phyloP scores from a whole-genome alignment of 345 rosid species.

The Trapa bicornis region DNA sequence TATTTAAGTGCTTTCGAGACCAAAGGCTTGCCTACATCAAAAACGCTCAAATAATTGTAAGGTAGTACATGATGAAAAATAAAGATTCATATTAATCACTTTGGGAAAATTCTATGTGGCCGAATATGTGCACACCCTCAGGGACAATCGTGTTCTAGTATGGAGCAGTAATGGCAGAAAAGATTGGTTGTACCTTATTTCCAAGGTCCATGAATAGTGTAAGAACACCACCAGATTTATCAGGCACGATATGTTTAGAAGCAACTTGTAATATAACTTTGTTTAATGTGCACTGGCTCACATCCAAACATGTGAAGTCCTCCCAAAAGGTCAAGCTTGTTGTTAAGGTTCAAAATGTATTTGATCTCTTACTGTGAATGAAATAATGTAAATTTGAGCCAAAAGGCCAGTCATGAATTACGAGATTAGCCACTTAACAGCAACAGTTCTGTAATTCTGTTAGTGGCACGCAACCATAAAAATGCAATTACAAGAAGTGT shows the following conservation, averaged over 20 bases:
- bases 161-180: not conserved
- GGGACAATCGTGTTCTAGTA: not conserved
- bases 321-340: conserved; percentile 56
- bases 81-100: not conserved
- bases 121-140: not conserved
- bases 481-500: not conserved
- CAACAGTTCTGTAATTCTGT: not conserved
- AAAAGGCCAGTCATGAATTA: not conserved
- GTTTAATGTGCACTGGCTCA: conserved; percentile 68
- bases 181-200: conserved; percentile 35
- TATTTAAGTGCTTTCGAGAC: conserved; percentile 81
- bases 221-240: conserved; percentile 25
- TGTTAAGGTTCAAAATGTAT: conserved; percentile 28
- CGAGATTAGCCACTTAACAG: not conserved
- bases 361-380: not conserved
- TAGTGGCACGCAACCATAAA: not conserved
- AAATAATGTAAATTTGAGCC: not conserved
- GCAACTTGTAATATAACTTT: conserved; percentile 49
- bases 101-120: not conserved
- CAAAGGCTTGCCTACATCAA: conserved; percentile 52
- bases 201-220: conserved; percentile 40
- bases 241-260: conserved; percentile 39
- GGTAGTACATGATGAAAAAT: not conserved
- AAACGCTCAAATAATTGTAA: not conserved
- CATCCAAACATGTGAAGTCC: conserved; percentile 82